These are phyloP conservation scores for Podila epicladia DNA, from an alignment of 192 early-diverging fungal genomes.

Conservation along the genomic window DNA sequence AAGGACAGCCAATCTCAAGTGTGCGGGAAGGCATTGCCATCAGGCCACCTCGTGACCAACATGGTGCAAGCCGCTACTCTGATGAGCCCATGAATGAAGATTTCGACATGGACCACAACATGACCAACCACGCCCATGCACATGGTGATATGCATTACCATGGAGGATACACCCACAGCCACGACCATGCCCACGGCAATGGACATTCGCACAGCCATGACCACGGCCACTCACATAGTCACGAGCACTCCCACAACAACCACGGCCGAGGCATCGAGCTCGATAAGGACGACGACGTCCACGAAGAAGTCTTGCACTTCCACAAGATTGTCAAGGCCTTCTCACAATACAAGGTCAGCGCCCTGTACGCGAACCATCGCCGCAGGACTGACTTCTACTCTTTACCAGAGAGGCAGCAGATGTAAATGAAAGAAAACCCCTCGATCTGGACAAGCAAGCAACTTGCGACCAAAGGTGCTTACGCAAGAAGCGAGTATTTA, in stretches of 20 bases:
- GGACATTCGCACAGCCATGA: constrained; percentile 14
- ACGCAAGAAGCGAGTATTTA: no score
- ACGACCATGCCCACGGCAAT: constrained; percentile 18
- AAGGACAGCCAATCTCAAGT: neutral
- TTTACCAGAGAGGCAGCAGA: constrained; percentile 71
- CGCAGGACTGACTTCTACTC: constrained; percentile 67
- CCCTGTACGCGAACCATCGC: constrained; percentile 69
- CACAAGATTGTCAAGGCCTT: constrained; percentile 68
- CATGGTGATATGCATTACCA: constrained; percentile 14
- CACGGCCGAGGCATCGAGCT: neutral
- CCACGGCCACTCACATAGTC: constrained; percentile 7
- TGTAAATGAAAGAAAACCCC: constrained; percentile 27
- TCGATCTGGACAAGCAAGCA: no score
- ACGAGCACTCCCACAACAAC: neutral
- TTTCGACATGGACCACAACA: constrained; percentile 4
- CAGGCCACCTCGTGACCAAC: neutral
- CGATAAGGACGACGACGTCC: constrained; percentile 27
- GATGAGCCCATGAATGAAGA: constrained; percentile 1
- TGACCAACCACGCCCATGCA: constrained; percentile 2
- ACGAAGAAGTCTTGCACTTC: constrained; percentile 55
- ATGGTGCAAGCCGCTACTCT: neutral
- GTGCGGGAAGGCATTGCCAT: neutral
- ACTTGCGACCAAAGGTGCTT: no score
- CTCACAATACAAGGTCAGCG: constrained; percentile 68
- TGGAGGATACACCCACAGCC: constrained; percentile 1